These are phyloP conservation scores for Paecilomyces sp. DNA, from an alignment of 2,329 filamentous ascomycete genomes.

Conservation along the genomic window DNA sequence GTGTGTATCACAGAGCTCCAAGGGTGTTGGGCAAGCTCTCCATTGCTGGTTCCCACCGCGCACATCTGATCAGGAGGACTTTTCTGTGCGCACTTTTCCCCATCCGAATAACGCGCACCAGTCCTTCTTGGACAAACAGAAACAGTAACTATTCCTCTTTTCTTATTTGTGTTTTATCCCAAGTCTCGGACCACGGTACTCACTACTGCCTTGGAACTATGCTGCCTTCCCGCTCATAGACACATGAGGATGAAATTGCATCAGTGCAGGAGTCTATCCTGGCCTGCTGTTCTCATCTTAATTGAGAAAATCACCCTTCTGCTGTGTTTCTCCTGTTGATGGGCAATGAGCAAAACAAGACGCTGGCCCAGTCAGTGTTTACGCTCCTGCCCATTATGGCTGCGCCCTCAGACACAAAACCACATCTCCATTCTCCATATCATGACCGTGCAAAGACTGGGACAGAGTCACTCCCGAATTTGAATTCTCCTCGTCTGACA, in stretches of 20 bases:
- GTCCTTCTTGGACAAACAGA: background rate
- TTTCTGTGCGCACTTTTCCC: background rate
- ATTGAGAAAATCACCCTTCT: background rate
- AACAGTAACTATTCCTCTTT: background rate
- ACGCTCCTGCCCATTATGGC: background rate
- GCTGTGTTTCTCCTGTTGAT: background rate
- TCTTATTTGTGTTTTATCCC: background rate
- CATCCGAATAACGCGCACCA: background rate
- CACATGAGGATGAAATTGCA: background rate
- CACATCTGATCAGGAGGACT: background rate
- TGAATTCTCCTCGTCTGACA: background rate
- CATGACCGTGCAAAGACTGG: background rate
- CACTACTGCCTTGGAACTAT: background rate
- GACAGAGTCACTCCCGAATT: background rate
- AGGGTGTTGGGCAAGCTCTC: background rate
- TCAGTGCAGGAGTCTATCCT: background rate
- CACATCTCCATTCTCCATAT: background rate
- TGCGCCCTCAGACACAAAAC: background rate
- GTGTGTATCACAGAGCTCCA: background rate
- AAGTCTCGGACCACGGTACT: background rate
- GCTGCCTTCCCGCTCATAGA: background rate
- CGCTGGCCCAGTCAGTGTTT: background rate
- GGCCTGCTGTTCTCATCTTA: background rate
- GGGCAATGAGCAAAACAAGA: background rate
- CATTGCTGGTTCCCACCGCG: background rate